These are phyloP conservation scores for Chalciporus pseudorubinellus DNA, from an alignment of 768 basidiomycete species.

Conservation along the genomic window DNA sequence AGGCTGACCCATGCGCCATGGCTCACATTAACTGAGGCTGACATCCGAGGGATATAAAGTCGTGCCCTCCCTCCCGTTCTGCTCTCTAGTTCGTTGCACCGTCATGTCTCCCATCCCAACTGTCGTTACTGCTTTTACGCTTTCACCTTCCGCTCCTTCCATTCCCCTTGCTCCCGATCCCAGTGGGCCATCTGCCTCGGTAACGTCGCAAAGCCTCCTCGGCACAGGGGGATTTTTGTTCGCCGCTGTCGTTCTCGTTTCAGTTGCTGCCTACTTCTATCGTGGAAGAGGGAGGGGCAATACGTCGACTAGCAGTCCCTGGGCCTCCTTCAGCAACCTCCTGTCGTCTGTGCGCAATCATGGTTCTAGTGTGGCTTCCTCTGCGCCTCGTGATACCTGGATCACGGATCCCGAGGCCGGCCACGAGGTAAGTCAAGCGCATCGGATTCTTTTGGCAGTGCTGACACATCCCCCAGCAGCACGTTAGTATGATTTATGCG, in stretches of 20 bases:
- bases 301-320: not conserved
- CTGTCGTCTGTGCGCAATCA: constrained; percentile 9
- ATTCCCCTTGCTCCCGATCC: not conserved
- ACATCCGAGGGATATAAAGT: constrained; percentile 8
- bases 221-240: constrained; percentile 17
- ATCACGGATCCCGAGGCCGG: constrained; percentile 9
- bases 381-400: not conserved
- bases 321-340: constrained; percentile 5
- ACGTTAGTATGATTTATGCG: constrained; percentile 23
- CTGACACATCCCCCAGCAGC: constrained; percentile 2
- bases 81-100: not conserved
- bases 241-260: constrained; percentile 11
- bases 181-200: not conserved
- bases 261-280: constrained; percentile 14
- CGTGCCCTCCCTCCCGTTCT: not conserved
- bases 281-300: constrained; percentile 3
- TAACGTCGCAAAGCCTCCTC: not conserved
- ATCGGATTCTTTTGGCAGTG: not conserved
- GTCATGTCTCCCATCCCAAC: constrained; percentile 19
- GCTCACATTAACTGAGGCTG: constrained; percentile 3
- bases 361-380: not conserved
- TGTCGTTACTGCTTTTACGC: constrained; percentile 7
- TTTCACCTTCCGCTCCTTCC: constrained; percentile 3
- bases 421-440: constrained; percentile 4
- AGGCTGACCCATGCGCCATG: constrained; percentile 12